Conservation (phyloP, 352 stramenopile species). For the Chrysophaeum taylorii region DNA sequence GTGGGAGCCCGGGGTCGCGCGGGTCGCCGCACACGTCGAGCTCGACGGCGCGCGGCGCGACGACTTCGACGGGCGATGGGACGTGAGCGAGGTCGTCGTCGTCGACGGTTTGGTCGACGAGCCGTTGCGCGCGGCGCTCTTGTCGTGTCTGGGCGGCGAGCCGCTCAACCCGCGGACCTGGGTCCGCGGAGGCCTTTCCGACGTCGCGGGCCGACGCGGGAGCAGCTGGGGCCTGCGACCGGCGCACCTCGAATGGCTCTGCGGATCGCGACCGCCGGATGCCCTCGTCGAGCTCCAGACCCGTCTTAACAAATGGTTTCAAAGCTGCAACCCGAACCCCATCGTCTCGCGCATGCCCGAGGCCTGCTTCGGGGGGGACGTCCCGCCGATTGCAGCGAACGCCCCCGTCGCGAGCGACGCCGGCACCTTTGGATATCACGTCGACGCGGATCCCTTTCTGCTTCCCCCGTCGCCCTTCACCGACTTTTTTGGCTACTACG, state of each 20-base stretch:
- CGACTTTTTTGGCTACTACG: slow-evolving; percentile 45
- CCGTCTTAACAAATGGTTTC: background rate
- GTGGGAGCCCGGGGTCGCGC: too few species aligned
- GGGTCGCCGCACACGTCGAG: too few species aligned
- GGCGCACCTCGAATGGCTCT: slow-evolving; percentile 14
- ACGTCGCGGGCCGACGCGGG: background rate
- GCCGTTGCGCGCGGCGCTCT: background rate
- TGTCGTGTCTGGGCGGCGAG: slow-evolving; percentile 6
- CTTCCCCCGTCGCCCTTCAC: slow-evolving; percentile 33
- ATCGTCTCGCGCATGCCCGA: slow-evolving; percentile 18
- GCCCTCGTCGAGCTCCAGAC: slow-evolving; percentile 18
- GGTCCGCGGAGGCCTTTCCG: background rate
- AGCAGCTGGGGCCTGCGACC: slow-evolving; percentile 16
- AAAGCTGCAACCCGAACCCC: slow-evolving; percentile 19
- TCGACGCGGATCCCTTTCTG: slow-evolving; percentile 24
- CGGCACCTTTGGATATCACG: slow-evolving; percentile 26
- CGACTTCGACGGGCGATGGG: too few species aligned
- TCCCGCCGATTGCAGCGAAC: slow-evolving; percentile 24
- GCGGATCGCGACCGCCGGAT: background rate
- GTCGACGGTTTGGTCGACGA: slow-evolving; percentile 24
- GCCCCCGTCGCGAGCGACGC: slow-evolving; percentile 17
- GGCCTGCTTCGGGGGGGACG: slow-evolving; percentile 20
- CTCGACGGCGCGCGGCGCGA: too few species aligned
- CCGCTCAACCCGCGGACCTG: background rate
- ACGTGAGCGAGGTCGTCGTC: slow-evolving; percentile 16